Evolutionary conservation across 1,139 yeast species (phyloP).

Genomic region (Sugiyamaella novakii): DNA sequence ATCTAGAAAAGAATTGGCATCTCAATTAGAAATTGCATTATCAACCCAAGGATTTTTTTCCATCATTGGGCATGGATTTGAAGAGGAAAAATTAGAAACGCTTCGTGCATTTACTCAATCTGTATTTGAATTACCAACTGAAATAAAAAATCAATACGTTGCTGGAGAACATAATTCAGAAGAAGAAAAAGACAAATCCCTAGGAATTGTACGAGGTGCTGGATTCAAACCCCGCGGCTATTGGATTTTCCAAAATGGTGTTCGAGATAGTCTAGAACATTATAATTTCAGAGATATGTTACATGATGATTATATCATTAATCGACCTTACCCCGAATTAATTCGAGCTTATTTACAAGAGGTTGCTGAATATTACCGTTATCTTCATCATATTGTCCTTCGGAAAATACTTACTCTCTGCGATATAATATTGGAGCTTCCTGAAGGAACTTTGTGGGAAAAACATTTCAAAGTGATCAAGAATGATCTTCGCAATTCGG

Average conservation of each 20-base stretch:
- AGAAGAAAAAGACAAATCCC: slow-evolving; percentile 41
- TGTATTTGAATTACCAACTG: slow-evolving; percentile 49
- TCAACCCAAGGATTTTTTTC: slow-evolving; percentile 52
- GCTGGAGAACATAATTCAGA: slow-evolving; percentile 48
- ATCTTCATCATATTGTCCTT: slow-evolving; percentile 37
- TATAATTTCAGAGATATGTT: slow-evolving; percentile 41
- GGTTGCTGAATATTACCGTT: slow-evolving; percentile 43
- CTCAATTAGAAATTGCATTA: slow-evolving; percentile 44
- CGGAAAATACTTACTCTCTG: slow-evolving; percentile 44
- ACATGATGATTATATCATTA: slow-evolving; percentile 44
- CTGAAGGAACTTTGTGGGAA: slow-evolving; percentile 47
- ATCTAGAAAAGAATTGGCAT: slow-evolving; percentile 42
- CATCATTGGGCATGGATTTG: slow-evolving; percentile 46
- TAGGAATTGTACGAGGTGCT: slow-evolving; percentile 52
- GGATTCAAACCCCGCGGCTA: slow-evolving; percentile 52
- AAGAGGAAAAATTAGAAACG: slow-evolving; percentile 39
- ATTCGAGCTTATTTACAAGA: slow-evolving; percentile 45
- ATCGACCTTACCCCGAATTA: slow-evolving; percentile 45
- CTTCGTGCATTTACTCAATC: slow-evolving; percentile 47
- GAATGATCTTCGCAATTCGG: slow-evolving; percentile 40
- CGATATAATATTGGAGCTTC: slow-evolving; percentile 48
- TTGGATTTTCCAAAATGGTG: slow-evolving; percentile 41
- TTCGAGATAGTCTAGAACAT: slow-evolving; percentile 16
- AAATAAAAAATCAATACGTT: slow-evolving; percentile 45
- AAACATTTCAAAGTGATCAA: slow-evolving; percentile 41